Base-by-base conservation (phyloP, 495 filamentous ascomycete species). In the Penicillium crystallinum region DNA sequence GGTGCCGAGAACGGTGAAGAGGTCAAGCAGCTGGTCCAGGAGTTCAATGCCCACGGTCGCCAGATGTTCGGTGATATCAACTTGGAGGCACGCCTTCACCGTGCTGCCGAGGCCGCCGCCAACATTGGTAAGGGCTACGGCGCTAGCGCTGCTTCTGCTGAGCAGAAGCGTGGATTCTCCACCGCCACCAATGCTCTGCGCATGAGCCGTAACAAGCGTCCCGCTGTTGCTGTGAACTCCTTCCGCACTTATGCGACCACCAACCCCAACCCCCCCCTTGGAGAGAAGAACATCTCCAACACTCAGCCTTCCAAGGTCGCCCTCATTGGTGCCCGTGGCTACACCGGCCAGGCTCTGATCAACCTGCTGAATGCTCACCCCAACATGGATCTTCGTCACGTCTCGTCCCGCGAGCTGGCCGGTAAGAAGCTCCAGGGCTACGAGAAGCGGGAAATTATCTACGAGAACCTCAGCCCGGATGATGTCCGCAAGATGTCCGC, bases 231-330 rank as follows among this genome's bases (percentile, higher is more conserved):
- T 36, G 64, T 66, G 42, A 63, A 63, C 44, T 49, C 63, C 11
- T 45, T 62, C 45, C 69, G 76, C 46, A 69, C 72, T 33, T 79
- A 76, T 56, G 83, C 86, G 29, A 88, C 87, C 42, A 97, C 91
- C 18, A 97, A 98, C 76, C 91, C 93, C 3, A 97, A 97, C 74
- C 92, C 92, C 18, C 93, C 92, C n/a, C 82, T 90, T n/a, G 93
- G 93, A 40, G 84, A 86, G 71, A 89, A 89, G 73, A 95, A 97
- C 69, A 85, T 82, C 42, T 91, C 89, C 45, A 97, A 93, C 68
- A 75, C 78, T 31, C 81, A 81, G 54, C 90, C 89, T 30, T 84
- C 91, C 29, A 86, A 84, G 62, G 85, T 98, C 31, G 93, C 90
- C 35, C 80, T 98, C 33, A 96, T 98, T 45, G 93, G 93, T 37